These are phyloP conservation scores for Rutstroemia sp. DNA, from an alignment of 2,329 filamentous ascomycete species.

Conservation along the genomic window DNA sequence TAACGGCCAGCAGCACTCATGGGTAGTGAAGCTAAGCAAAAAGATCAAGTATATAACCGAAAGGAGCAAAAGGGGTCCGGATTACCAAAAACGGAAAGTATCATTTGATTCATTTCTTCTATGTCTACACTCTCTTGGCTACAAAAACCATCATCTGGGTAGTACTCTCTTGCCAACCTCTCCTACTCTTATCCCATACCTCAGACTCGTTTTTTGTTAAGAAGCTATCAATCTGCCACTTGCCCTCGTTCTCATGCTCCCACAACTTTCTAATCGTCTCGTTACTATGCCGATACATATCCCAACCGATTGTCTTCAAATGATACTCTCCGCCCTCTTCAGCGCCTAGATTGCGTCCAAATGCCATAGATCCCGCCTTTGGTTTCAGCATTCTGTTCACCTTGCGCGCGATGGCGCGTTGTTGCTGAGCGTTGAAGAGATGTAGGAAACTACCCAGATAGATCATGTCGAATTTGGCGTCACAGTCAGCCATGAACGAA, in stretches of 20 bases:
- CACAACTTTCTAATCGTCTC: neutral
- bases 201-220: neutral
- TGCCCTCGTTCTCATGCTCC: neutral
- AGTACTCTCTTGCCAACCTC: neutral
- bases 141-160: neutral
- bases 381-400: conserved; percentile 15
- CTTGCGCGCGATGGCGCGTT: conserved; percentile 30
- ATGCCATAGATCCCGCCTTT: conserved; percentile 28
- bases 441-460: conserved; percentile 37
- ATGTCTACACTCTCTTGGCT: neutral
- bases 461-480: conserved; percentile 34
- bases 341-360: conserved; percentile 34
- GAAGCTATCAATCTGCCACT: neutral
- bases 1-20: too few species aligned
- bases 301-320: neutral
- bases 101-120: too few species aligned
- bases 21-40: too few species aligned
- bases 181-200: neutral
- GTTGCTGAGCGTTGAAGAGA: conserved; percentile 34
- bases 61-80: too few species aligned
- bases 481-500: conserved; percentile 28
- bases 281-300: neutral
- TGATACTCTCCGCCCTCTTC: neutral
- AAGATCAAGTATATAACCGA: too few species aligned
- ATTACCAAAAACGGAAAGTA: too few species aligned